These are phyloP conservation scores for Cyberlindnera veronae DNA, from an alignment of 805 yeast genomes.

Conservation along the genomic window DNA sequence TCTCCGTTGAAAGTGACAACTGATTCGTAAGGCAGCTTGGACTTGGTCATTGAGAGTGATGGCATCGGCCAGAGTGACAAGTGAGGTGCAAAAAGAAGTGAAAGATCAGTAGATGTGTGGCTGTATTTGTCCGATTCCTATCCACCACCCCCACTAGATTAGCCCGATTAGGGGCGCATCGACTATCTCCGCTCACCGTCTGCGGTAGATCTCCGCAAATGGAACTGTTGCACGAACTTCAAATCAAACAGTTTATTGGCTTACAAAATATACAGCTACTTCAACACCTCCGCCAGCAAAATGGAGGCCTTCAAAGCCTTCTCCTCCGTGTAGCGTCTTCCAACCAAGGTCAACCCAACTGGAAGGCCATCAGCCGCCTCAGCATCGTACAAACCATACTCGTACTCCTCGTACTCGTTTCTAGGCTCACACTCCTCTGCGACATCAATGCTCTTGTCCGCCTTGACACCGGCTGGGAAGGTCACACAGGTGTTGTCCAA, in stretches of 20 bases:
- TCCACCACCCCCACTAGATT: no score
- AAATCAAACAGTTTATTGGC: no score
- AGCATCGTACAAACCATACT: slow-evolving; percentile 32
- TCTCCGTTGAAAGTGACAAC: slow-evolving; percentile 8
- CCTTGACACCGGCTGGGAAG: slow-evolving; percentile 44
- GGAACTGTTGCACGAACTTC: no score
- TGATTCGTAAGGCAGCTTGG: slow-evolving; percentile 7
- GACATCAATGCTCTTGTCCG: slow-evolving; percentile 43
- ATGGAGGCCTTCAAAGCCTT: slow-evolving; percentile 43
- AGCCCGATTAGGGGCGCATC: no score
- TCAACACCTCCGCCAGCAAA: slow-evolving; percentile 28
- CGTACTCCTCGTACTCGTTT: slow-evolving; percentile 33
- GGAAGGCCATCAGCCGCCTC: slow-evolving; percentile 53
- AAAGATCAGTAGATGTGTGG: no score
- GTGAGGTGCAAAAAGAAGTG: no score
- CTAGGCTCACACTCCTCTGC: slow-evolving; percentile 34
- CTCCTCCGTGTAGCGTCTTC: slow-evolving; percentile 49
- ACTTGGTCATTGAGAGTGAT: no score
- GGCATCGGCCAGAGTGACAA: no score
- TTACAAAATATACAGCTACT: no score
- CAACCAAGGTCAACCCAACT: slow-evolving; percentile 47
- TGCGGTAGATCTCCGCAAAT: no score
- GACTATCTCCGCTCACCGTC: no score
- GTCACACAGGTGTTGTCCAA: slow-evolving; percentile 67
- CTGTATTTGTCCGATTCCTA: no score